Percentiles rank a stretch among this genome's conserved stretches.
Conservation (phyloP, 2,329 filamentous ascomycete species). For the Xylariomycetidae sp. region DNA sequence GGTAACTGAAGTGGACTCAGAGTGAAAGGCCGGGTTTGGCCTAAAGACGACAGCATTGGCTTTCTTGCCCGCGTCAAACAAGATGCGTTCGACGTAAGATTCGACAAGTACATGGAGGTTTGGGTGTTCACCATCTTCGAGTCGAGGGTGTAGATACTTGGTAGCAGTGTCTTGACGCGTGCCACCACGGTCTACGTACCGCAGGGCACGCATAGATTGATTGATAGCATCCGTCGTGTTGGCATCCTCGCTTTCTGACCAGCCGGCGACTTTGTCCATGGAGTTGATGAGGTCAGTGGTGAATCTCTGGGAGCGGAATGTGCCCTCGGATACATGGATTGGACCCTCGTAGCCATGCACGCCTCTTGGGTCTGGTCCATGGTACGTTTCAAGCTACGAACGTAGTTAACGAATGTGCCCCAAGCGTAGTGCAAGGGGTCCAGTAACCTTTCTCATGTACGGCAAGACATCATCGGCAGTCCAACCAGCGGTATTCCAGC, state of each 20-base stretch:
- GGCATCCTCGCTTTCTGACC: constrained; percentile 46
- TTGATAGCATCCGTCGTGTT: constrained; percentile 38
- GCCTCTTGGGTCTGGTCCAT: constrained; percentile 36
- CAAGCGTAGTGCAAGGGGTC: too few species aligned
- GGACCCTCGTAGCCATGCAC: constrained; percentile 50
- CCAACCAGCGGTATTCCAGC: constrained; percentile 23
- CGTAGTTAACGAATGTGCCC: too few species aligned
- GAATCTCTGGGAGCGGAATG: constrained; percentile 31
- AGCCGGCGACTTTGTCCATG: constrained; percentile 40
- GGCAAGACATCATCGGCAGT: constrained; percentile 19
- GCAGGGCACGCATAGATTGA: constrained; percentile 17
- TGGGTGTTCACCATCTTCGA: constrained; percentile 36
- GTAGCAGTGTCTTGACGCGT: constrained; percentile 46
- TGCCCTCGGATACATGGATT: constrained; percentile 47
- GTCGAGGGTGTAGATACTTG: constrained; percentile 43
- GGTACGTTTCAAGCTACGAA: constrained; percentile 53
- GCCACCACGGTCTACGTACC: constrained; percentile 30
- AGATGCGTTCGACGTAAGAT: constrained; percentile 34
- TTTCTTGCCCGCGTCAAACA: constrained; percentile 10
- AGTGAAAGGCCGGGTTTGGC: constrained; percentile 8
- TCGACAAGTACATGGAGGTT: constrained; percentile 49
- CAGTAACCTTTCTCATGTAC: constrained; percentile 33
- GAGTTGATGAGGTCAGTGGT: constrained; percentile 46
- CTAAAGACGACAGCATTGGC: constrained; percentile 11
- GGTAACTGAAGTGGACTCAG: background rate